Percentiles rank a stretch among this genome's conserved stretches.
phyloP scores from a whole-genome alignment of 345 rosid species.

The Arabidopsis suecica region DNA sequence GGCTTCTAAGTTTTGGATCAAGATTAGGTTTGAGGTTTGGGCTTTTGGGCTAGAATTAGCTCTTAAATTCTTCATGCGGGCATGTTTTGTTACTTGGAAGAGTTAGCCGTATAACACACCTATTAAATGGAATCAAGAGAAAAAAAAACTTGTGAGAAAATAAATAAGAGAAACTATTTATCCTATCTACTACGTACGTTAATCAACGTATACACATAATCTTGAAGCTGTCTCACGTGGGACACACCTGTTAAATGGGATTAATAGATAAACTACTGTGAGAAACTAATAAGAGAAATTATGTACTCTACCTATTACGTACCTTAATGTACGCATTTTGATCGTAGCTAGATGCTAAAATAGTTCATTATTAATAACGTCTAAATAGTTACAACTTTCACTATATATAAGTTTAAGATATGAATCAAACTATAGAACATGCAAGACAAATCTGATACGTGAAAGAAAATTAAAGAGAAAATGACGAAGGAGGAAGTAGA shows the following conservation, averaged over 20 bases:
- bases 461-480: not conserved
- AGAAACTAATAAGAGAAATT: no score
- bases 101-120: not conserved
- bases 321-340: no score
- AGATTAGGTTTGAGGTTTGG: conserved; percentile 13
- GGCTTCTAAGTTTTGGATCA: conserved; percentile 18
- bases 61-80: conserved; percentile 8
- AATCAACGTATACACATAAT: not conserved
- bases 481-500: not conserved
- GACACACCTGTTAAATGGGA: no score
- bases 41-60: conserved; percentile 2
- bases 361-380: no score
- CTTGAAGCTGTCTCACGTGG: no score
- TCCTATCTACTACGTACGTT: not conserved
- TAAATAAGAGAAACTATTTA: not conserved
- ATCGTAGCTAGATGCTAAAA: not conserved
- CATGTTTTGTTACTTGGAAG: conserved; percentile 14
- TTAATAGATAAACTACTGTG: no score
- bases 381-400: no score
- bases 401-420: not conserved
- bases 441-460: not conserved
- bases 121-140: not conserved
- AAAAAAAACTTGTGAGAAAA: not conserved
- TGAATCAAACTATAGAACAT: not conserved
- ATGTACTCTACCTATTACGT: no score